Conservation (phyloP, 2,329 filamentous ascomycete species). For the Xylaria sp. region DNA sequence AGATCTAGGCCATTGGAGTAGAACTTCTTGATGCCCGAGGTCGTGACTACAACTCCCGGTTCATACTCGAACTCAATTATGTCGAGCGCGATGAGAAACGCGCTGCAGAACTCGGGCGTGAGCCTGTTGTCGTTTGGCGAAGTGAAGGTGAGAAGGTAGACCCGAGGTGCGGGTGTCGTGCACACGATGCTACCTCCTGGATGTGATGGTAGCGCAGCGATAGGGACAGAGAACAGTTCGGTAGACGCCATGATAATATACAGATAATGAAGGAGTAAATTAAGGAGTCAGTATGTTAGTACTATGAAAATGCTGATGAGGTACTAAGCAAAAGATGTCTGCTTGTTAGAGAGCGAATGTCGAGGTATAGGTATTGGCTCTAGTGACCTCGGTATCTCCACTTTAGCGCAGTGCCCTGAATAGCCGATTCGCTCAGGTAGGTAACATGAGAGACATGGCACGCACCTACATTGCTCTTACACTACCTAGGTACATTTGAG, state of each 20-base stretch:
- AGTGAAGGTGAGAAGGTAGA: constrained; percentile 79
- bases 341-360: too few relatives aligned
- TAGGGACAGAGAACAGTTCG: constrained; percentile 69
- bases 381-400: constrained; percentile 11
- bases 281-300: background rate
- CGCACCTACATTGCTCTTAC: background rate
- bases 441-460: background rate
- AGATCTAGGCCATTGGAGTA: constrained; percentile 87
- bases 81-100: constrained; percentile 77
- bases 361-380: too few relatives aligned
- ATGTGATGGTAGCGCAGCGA: constrained; percentile 57
- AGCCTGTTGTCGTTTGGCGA: constrained; percentile 82
- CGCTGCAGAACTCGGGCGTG: constrained; percentile 72
- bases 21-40: constrained; percentile 79
- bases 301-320: too few relatives aligned
- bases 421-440: background rate
- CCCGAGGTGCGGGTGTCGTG: constrained; percentile 66
- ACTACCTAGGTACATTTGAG: too few relatives aligned
- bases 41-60: constrained; percentile 81
- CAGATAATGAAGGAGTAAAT: background rate
- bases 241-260: constrained; percentile 43
- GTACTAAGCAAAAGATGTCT: too few relatives aligned
- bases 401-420: background rate
- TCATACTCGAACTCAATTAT: constrained; percentile 74
- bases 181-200: constrained; percentile 69